Base-by-base conservation (phyloP, 805 yeast genomes). In the Saccharomyces kudriavzevii region DNA sequence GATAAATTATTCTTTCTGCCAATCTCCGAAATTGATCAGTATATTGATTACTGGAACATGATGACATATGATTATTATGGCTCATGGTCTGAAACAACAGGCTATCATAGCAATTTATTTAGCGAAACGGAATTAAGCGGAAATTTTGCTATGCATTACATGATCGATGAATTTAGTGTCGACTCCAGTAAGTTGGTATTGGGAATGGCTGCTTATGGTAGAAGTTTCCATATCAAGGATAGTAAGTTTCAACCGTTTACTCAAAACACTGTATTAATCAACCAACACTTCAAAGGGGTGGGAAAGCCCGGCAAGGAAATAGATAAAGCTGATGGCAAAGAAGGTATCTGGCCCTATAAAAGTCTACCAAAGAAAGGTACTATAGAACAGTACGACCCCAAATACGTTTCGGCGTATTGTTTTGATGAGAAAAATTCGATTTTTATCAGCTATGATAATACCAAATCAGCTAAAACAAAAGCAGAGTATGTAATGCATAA, bases 1-100 rank as follows among this genome's bases (percentile, higher is more conserved):
- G 79, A 77, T 4, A 75, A 77, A 51, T 63, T 83, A 17, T 50
- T 60, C 3, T 56, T 66, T 5, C 71, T 85, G 51, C 68, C 77
- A 4, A 61, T 90, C 1, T 50, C 57, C 1, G 76, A 75, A n/a
- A 76, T 92, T 78, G 84, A 85, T 58, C 63, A 65, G 25, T 75
- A 76, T 59, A 63, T 94, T 17, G 72, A 81, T 20, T 81, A 81
- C 59, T 90, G 91, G 86, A 91, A 92, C 65, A 67, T 94, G 54
- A 92, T 92, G 98, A 82, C 94, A 20, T 92, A 94, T 67, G 98
- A 94, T 67, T 87, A 84, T 60, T 71, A 83, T 1, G 98, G 97
- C 0, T 74, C 79, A 8, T 89, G 96, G 96, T 82, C 88, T 1
- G 61, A 67, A 0, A 58, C 48, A 2, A 79, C 85, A 0, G 84